Conservation (phyloP, 1,139 yeast species). For the Geotrichum bryndzae region DNA sequence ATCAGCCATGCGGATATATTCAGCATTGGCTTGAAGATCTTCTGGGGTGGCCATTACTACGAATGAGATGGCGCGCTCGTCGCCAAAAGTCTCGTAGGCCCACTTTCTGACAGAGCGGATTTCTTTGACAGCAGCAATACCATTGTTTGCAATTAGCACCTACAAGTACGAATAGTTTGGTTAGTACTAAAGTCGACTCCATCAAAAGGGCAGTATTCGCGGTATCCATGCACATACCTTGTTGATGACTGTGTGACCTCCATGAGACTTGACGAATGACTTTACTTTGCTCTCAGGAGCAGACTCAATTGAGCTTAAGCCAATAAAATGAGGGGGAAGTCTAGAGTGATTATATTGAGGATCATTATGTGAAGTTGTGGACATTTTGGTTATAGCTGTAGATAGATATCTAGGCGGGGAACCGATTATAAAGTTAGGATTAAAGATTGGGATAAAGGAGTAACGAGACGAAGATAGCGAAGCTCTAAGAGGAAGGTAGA, state of each 20-base stretch:
- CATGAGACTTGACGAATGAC: slow-evolving; percentile 76
- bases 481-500: neutral
- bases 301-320: slow-evolving; percentile 63
- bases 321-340: slow-evolving; percentile 70
- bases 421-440: neutral
- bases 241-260: slow-evolving; percentile 92
- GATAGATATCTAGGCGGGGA: neutral
- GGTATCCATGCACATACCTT: slow-evolving; percentile 35
- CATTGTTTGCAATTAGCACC: slow-evolving; percentile 91
- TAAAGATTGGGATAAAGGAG: neutral
- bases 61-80: slow-evolving; percentile 87
- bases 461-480: neutral
- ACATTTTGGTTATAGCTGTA: neutral
- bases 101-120: slow-evolving; percentile 95
- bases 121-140: slow-evolving; percentile 98
- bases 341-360: slow-evolving; percentile 26
- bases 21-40: slow-evolving; percentile 94
- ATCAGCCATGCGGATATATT: slow-evolving; percentile 97
- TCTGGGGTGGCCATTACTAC: slow-evolving; percentile 99
- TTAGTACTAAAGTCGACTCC: neutral
- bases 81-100: slow-evolving; percentile 97
- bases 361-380: neutral
- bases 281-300: slow-evolving; percentile 72
- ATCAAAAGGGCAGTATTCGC: neutral
- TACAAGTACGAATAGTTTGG: slow-evolving; percentile 12